These are phyloP conservation scores for Bondarzewia mesenterica DNA, from an alignment of 1,284 basidiomycete genomes.

Conservation along the genomic window DNA sequence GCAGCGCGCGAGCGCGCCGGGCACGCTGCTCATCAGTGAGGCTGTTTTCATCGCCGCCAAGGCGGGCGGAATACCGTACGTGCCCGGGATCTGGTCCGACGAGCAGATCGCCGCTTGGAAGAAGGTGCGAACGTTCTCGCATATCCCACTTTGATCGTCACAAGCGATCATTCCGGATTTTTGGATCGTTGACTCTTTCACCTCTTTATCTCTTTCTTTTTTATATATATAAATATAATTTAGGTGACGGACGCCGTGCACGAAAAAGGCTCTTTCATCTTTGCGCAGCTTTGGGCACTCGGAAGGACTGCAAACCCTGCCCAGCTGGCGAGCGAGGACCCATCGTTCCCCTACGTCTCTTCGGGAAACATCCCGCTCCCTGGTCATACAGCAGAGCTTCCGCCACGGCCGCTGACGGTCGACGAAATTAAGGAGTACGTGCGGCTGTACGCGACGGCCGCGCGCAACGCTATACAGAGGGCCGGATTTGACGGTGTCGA, in stretches of 20 bases:
- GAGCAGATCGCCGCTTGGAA: slow-evolving; percentile 42
- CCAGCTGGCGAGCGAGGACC: slow-evolving; percentile 17
- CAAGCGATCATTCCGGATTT: not conserved
- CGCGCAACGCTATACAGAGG: slow-evolving; percentile 28
- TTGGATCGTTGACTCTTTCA: not conserved
- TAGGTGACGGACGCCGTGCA: slow-evolving; percentile 23
- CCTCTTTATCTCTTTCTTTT: not conserved
- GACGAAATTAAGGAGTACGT: slow-evolving; percentile 37
- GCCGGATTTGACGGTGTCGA: slow-evolving; percentile 44
- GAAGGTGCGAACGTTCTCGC: slow-evolving; percentile 19
- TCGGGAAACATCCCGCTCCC: slow-evolving; percentile 31
- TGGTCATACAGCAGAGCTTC: slow-evolving; percentile 20
- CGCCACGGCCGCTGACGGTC: slow-evolving; percentile 19
- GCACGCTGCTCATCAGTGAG: slow-evolving; percentile 42
- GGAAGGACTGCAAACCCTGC: slow-evolving; percentile 29
- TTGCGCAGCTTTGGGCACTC: slow-evolving; percentile 38
- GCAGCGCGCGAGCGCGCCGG: slow-evolving; percentile 33
- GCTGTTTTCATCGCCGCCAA: slow-evolving; percentile 32
- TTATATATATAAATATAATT: not conserved
- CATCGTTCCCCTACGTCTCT: slow-evolving; percentile 25
- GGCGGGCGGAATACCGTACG: slow-evolving; percentile 27
- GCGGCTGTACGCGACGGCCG: slow-evolving; percentile 26
- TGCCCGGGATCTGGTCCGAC: slow-evolving; percentile 36
- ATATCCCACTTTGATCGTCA: no score
- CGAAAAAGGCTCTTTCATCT: slow-evolving; percentile 31